Conservation (phyloP, 306 rosid genomes). For the Dicorynia guianensis region DNA sequence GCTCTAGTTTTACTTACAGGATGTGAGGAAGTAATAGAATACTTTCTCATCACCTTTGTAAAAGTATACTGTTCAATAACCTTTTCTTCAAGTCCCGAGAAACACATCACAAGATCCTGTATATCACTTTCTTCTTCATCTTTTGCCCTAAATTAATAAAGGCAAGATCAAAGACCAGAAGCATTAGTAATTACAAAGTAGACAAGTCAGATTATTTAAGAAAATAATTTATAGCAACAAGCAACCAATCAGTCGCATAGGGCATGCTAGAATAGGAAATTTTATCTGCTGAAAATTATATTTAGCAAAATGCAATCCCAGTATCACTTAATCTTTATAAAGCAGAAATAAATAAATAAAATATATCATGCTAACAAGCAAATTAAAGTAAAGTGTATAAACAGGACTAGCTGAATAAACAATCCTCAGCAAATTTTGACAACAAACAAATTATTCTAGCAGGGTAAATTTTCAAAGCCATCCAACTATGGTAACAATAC, state of each 20-base stretch:
- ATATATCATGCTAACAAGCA: not conserved
- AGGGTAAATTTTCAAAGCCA: too few species aligned
- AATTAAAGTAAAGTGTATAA: slow-evolving; percentile 7
- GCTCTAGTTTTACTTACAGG: not conserved
- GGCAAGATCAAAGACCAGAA: slow-evolving; percentile 43
- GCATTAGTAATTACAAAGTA: slow-evolving; percentile 33
- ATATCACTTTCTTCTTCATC: slow-evolving; percentile 62
- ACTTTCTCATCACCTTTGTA: slow-evolving; percentile 76
- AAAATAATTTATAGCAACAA: slow-evolving; percentile 31
- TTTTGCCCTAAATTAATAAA: slow-evolving; percentile 55
- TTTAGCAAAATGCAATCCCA: slow-evolving; percentile 32
- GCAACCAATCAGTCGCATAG: slow-evolving; percentile 20
- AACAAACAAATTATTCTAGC: slow-evolving; percentile 23
- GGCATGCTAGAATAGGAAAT: slow-evolving; percentile 24
- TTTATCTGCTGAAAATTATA: slow-evolving; percentile 27
- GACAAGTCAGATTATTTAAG: slow-evolving; percentile 4
- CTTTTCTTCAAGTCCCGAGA: slow-evolving; percentile 65
- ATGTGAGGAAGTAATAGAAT: not conserved
- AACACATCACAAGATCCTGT: slow-evolving; percentile 62
- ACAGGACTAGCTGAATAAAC: slow-evolving; percentile 6
- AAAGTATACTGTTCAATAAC: slow-evolving; percentile 91
- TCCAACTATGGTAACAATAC: not conserved
- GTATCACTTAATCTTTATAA: not conserved
- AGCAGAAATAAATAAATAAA: too few species aligned
- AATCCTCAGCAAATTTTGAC: slow-evolving; percentile 4